These are phyloP conservation scores for Fusarium newnesense DNA, from an alignment of 2,329 filamentous ascomycete species.

Conservation along the genomic window DNA sequence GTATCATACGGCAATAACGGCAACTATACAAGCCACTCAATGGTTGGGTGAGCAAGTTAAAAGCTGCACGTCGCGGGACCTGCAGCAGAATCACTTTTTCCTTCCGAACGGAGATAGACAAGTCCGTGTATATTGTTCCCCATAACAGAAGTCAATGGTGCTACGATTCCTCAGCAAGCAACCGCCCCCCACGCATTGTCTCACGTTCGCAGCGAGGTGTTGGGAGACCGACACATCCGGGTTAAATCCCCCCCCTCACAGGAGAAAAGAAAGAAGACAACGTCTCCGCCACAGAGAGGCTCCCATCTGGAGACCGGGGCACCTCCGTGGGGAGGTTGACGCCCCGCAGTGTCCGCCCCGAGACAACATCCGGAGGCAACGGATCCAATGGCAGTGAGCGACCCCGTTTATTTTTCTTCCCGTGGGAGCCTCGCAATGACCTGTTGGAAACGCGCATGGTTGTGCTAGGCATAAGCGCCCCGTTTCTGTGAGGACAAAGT, in stretches of 20 bases:
- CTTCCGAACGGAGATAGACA: slow-evolving; percentile 7
- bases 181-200: slow-evolving; percentile 22
- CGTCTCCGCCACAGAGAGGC: slow-evolving; percentile 22
- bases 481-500: slow-evolving; percentile 26
- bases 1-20: slow-evolving; percentile 15
- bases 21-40: background rate
- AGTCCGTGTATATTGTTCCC: slow-evolving; percentile 2
- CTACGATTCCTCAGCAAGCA: slow-evolving; percentile 9
- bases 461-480: slow-evolving; percentile 23
- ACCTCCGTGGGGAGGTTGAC: slow-evolving; percentile 29
- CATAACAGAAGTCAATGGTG: slow-evolving; percentile 8
- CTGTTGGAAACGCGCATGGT: slow-evolving; percentile 17
- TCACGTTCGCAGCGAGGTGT: slow-evolving; percentile 27
- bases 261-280: background rate
- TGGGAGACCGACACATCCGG: slow-evolving; percentile 34
- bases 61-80: slow-evolving; percentile 24
- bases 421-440: slow-evolving; percentile 24
- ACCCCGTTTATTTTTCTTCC: slow-evolving; percentile 17
- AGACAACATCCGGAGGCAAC: slow-evolving; percentile 29
- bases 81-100: slow-evolving; percentile 34
- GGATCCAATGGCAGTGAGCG: slow-evolving; percentile 27
- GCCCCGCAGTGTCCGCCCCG: slow-evolving; percentile 34
- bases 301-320: slow-evolving; percentile 15
- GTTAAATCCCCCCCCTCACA: slow-evolving; percentile 18
- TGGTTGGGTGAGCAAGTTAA: slow-evolving; percentile 16